Conservation (phyloP, 805 yeast species). For the Cyberlindnera lachancei region DNA sequence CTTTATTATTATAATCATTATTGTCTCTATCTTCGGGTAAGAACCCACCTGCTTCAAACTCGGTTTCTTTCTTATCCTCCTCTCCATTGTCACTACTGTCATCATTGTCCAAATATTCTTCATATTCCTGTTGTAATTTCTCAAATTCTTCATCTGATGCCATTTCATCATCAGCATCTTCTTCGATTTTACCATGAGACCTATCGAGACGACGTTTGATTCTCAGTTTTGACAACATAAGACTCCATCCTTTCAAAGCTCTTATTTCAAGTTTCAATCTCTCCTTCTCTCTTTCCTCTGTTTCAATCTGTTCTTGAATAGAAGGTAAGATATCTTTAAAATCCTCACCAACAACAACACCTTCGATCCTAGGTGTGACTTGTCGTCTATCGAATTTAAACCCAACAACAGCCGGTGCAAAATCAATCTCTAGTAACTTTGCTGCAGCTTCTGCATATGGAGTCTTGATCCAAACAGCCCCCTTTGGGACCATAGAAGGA, state of each 20-base stretch:
- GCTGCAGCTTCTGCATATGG: conserved; percentile 65
- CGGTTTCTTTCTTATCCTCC: conserved; percentile 2
- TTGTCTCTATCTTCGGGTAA: conserved; percentile 5
- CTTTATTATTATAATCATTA: conserved; percentile 1
- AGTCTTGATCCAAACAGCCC: conserved; percentile 55
- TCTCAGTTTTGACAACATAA: conserved; percentile 35
- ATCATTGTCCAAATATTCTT: conserved; percentile 15
- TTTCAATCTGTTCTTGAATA: conserved; percentile 41
- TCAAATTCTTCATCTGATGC: conserved; percentile 11
- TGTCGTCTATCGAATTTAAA: conserved; percentile 59
- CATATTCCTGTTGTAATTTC: conserved; percentile 14
- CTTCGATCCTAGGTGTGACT: conserved; percentile 62
- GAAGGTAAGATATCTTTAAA: conserved; percentile 50
- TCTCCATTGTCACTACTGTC: conserved; percentile 14
- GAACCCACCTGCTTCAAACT: conserved; percentile 11
- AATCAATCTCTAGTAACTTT: conserved; percentile 58
- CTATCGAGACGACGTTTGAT: conserved; percentile 35
- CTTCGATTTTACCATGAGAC: conserved; percentile 33
- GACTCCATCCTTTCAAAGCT: conserved; percentile 41
- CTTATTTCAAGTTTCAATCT: conserved; percentile 36
- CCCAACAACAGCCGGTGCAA: conserved; percentile 80
- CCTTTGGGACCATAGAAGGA: conserved; percentile 75
- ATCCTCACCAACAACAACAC: conserved; percentile 65
- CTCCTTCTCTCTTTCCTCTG: conserved; percentile 35
- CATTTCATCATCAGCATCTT: conserved; percentile 2